Evolutionary conservation across 805 yeast genomes (phyloP).

Genomic region (Komagataella kurtzmanii): DNA sequence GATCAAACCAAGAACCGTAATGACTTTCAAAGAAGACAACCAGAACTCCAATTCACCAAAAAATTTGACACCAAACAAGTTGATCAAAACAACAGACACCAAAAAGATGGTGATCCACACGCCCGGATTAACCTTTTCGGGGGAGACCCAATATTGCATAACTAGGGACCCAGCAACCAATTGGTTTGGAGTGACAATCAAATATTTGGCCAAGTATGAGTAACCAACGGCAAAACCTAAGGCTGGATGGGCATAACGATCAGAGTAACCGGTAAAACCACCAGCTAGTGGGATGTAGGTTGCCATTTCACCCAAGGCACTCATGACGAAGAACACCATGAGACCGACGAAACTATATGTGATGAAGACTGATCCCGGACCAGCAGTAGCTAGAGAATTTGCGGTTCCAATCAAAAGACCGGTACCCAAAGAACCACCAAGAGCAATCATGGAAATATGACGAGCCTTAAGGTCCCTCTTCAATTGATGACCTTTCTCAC

Average conservation of each 20-base stretch:
- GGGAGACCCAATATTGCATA: slow-evolving; percentile 36
- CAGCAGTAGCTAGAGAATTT: slow-evolving; percentile 52
- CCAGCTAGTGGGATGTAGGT: slow-evolving; percentile 39
- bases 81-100: slow-evolving; percentile 25
- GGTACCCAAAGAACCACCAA: slow-evolving; percentile 78
- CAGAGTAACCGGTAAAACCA: slow-evolving; percentile 42
- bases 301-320: slow-evolving; percentile 43
- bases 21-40: slow-evolving; percentile 51
- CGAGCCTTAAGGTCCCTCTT: slow-evolving; percentile 32
- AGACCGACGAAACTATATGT: slow-evolving; percentile 62
- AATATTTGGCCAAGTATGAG: slow-evolving; percentile 35
- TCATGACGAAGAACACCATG: slow-evolving; percentile 52
- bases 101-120: slow-evolving; percentile 35
- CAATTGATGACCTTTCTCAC: slow-evolving; percentile 8
- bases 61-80: slow-evolving; percentile 32
- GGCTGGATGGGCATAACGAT: slow-evolving; percentile 37
- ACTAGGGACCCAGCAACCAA: slow-evolving; percentile 43
- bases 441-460: slow-evolving; percentile 49
- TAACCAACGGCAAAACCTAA: slow-evolving; percentile 47
- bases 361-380: slow-evolving; percentile 50
- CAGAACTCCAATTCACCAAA: slow-evolving; percentile 39
- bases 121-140: slow-evolving; percentile 36
- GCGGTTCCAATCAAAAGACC: slow-evolving; percentile 74
- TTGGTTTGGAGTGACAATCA: slow-evolving; percentile 42
- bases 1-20: slow-evolving; percentile 56